phyloP scores from a whole-genome alignment of 2,329 filamentous ascomycete species.

The Pseudocercospora crystallina region DNA sequence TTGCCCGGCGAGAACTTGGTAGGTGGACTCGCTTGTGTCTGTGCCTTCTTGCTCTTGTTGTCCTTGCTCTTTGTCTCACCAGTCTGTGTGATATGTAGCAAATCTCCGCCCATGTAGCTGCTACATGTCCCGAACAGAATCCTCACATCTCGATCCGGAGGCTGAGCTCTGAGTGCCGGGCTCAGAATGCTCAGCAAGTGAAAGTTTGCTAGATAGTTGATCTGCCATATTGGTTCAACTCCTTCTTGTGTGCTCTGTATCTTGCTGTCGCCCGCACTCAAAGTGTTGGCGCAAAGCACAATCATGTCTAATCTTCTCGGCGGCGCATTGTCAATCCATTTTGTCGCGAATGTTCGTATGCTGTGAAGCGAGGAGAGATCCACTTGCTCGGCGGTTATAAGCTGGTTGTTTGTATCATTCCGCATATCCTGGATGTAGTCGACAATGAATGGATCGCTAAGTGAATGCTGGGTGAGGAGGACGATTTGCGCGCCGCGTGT shows the following conservation, averaged over 20 bases:
- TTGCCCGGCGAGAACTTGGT: conserved; percentile 44
- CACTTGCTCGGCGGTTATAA: conserved; percentile 94
- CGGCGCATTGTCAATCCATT: conserved; percentile 95
- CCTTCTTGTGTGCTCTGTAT: conserved; percentile 65
- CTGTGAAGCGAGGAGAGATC: conserved; percentile 86
- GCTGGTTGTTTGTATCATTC: conserved; percentile 70
- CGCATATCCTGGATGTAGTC: conserved; percentile 92
- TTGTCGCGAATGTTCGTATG: conserved; percentile 88
- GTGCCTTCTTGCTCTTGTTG: conserved; percentile 48
- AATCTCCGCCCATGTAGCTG: conserved; percentile 76
- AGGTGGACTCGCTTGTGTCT: conserved; percentile 15
- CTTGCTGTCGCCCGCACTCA: conserved; percentile 66
- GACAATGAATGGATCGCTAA: conserved; percentile 82
- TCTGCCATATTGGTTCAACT: conserved; percentile 84
- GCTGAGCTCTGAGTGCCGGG: conserved; percentile 85
- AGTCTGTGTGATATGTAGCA: conserved; percentile 55
- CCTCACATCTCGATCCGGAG: conserved; percentile 88
- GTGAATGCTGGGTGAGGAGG: conserved; percentile 78
- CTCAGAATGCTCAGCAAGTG: conserved; percentile 89
- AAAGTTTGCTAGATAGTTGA: conserved; percentile 95
- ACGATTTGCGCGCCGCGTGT: conserved; percentile 83
- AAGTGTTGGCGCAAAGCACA: conserved; percentile 77
- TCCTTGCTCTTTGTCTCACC: conserved; percentile 28
- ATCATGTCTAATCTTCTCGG: conserved; percentile 87
- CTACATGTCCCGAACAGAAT: conserved; percentile 85